Evolutionary conservation across 2,329 filamentous ascomycete species (phyloP), one percentile per base, ranked within the genome.

Genomic region (Samsoniella hepiali): DNA sequence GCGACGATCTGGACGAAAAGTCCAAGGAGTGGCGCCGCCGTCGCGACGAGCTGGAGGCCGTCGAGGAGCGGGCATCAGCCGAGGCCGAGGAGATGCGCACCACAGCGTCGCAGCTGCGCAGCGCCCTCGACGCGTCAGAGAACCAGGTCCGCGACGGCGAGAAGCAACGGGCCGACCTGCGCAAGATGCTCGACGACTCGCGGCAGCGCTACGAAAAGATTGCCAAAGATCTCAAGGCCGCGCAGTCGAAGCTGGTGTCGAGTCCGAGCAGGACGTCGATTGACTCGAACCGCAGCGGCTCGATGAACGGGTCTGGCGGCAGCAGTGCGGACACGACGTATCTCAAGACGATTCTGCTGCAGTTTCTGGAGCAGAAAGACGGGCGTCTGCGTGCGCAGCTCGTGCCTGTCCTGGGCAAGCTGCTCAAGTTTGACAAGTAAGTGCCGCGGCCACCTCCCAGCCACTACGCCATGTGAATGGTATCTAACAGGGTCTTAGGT

Each of bases 51-150:
- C 81, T 96, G 0, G 92, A 97, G 75, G 81, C 83, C 11, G 80
- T 85, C 17, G 85, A 90, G 47, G 84, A 88, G 66, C 87, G 86
- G 67, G 87, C 91, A 0, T 83, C 82, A 3, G 86, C 88, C 50
- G 94, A 98, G 74, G 82, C 89, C 1, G 82, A 83, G 4, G 93
- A 97, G 69, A 84, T 93, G 70, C 88, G 89, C 36, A 79, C 85
- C 7, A 91, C 93, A 0, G 92, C 96, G 78, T 82, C 86, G 7
- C 88, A 91, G 68, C 81, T 99, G 38, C 87, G 91, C 1, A 84
- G 91, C 64, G 88, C 93, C 0, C 81, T 99, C 1, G 93, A 98
- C 68, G 91, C 91, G 55, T 94, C 90, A 42, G 95, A 99, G 76
- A 88, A 85, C 72, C 91, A 96, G 75, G 87, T 91, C 0, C 84